These are phyloP conservation scores for Tricholoma sp. DNA, from an alignment of 768 basidiomycete species.

Conservation along the genomic window DNA sequence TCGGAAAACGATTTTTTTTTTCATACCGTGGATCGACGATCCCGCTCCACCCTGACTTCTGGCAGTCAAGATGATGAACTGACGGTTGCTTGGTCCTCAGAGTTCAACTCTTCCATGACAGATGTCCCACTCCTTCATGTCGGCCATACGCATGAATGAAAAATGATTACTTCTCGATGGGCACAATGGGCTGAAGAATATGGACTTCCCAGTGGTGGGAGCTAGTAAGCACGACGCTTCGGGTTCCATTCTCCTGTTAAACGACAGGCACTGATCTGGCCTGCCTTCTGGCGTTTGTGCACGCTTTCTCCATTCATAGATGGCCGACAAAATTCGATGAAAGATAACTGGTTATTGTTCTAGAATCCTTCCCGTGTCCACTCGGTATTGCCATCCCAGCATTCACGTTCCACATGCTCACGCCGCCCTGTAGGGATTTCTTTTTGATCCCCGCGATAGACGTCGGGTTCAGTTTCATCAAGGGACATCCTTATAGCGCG, in stretches of 20 bases:
- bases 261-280: background rate
- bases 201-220: too few relatives aligned
- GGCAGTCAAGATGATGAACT: background rate
- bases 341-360: background rate
- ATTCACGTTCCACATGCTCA: background rate
- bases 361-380: background rate
- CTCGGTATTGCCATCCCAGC: background rate
- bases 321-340: background rate
- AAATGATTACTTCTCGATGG: background rate
- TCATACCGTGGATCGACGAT: background rate
- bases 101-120: conserved; percentile 3
- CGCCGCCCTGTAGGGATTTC: background rate
- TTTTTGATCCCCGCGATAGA: background rate
- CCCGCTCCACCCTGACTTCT: background rate
- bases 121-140: background rate
- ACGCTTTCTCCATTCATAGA: background rate
- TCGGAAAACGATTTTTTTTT: background rate
- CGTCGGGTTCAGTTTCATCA: background rate
- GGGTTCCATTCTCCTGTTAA: background rate
- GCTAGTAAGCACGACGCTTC: background rate
- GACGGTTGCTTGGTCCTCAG: conserved; percentile 9
- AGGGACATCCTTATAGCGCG: background rate
- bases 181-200: background rate
- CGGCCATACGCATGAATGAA: background rate
- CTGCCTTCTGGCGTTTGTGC: background rate